These are phyloP conservation scores for Tricladium varicosporioides DNA, from an alignment of 2,329 filamentous ascomycete genomes.

Conservation along the genomic window DNA sequence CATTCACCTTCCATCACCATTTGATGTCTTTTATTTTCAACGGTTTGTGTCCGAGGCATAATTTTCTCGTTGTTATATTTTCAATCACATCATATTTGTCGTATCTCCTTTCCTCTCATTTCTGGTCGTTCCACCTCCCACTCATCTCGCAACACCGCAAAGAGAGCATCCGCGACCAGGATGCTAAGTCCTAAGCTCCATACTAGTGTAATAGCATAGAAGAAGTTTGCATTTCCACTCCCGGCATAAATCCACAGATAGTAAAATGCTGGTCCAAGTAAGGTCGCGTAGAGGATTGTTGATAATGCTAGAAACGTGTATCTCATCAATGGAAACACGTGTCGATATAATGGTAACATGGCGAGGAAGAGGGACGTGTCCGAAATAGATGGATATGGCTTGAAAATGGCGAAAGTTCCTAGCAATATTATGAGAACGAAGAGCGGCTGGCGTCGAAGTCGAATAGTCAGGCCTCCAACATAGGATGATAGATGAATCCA, in stretches of 20 bases:
- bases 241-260: slow-evolving; percentile 98
- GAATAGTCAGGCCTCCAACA: slow-evolving; percentile 79
- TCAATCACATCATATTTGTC: slow-evolving; percentile 30
- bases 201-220: slow-evolving; percentile 98
- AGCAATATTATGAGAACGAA: slow-evolving; percentile 82
- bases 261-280: slow-evolving; percentile 92
- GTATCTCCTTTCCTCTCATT: slow-evolving; percentile 80
- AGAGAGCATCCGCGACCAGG: slow-evolving; percentile 82
- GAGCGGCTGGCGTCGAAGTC: slow-evolving; percentile 80
- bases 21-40: no score
- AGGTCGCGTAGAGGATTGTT: slow-evolving; percentile 80
- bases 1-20: no score
- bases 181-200: slow-evolving; percentile 91
- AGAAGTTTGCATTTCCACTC: slow-evolving; percentile 98
- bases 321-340: slow-evolving; percentile 88
- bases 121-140: slow-evolving; percentile 92
- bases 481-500: slow-evolving; percentile 94
- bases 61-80: neutral
- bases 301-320: slow-evolving; percentile 87
- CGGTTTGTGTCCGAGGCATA: no score
- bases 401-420: slow-evolving; percentile 92
- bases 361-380: slow-evolving; percentile 86
- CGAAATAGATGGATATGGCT: slow-evolving; percentile 91
- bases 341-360: slow-evolving; percentile 80
- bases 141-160: slow-evolving; percentile 86